Base-by-base conservation (phyloP, 1,284 basidiomycete genomes). In the Pyrrhoderma noxium region DNA sequence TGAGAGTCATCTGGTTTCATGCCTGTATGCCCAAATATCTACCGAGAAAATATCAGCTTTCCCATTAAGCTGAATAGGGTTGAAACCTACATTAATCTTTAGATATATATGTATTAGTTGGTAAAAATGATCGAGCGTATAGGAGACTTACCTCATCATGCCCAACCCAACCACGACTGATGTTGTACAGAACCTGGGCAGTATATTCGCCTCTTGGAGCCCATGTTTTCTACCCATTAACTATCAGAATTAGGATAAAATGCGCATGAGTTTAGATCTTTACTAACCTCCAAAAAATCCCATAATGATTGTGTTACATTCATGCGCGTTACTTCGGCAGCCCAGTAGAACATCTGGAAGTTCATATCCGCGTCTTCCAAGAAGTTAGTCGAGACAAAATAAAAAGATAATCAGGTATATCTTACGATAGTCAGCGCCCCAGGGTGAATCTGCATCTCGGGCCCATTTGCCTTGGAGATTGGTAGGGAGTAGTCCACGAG, bases 331-430 rank as follows among this genome's bases (percentile, higher is more conserved):
- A 78, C 76, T 59, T 87, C 84, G 3, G 83, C 82, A 51, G 71
- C 71, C 85, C 85, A 88, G 61, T 86, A 85, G 60, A 86, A 87
- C 85, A 85, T 87, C 61, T 88, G 84, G 39, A 82, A 70, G 57
- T 88, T 88, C 55, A 88, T 84, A 57, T 88, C 85, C 21, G 83
- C 73, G 61, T 87, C 83, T 85, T 41, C 14, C 22, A 19, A 14
- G 13, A 40, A 22, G 49, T 19, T 19, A 52, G 16, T 14, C n/a
- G 18, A 4, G 9, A 37, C 31, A 18, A 13, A 62, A 77, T 64
- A 55, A n/a, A n/a, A n/a, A n/a, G n/a, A n/a, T n/a, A n/a, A n/a
- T n/a, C n/a, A n/a, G n/a, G n/a, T n/a, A n/a, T n/a, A n/a, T n/a
- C 27, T 31, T 31, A 54, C 22, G 46, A 43, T 45, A 34, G 31